Conservation (phyloP, 192 early-diverging fungal genomes). For the Haplosporangium gracile region DNA sequence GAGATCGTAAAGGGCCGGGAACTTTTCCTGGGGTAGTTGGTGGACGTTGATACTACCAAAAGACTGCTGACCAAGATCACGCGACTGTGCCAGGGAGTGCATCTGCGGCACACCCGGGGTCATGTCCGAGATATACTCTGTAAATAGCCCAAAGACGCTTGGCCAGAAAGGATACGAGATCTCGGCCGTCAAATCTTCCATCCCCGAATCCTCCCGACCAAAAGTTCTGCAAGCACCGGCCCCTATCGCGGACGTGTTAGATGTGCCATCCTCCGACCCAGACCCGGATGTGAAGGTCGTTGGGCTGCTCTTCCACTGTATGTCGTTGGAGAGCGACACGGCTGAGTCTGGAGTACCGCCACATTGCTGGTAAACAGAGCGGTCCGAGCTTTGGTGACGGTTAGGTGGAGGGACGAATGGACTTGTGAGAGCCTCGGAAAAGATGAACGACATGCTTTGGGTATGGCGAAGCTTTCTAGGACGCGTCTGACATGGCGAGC, state of each 20-base stretch:
- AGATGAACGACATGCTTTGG: conserved; percentile 45
- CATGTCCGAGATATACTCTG: conserved; percentile 44
- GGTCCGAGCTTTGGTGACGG: not conserved
- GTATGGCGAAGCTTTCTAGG: conserved; percentile 33
- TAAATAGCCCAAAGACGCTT: conserved; percentile 48
- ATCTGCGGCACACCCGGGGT: conserved; percentile 32
- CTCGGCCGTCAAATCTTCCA: conserved; percentile 22
- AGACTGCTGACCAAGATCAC: conserved; percentile 41
- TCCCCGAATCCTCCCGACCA: conserved; percentile 24
- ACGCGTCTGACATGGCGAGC: not conserved
- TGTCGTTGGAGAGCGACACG: conserved; percentile 34
- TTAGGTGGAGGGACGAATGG: not conserved
- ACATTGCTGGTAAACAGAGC: conserved; percentile 16
- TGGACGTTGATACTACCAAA: conserved; percentile 49
- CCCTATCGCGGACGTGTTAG: conserved; percentile 14
- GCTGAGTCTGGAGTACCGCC: conserved; percentile 24
- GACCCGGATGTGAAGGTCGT: conserved; percentile 5
- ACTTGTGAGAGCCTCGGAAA: conserved; percentile 23
- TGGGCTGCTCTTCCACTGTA: conserved; percentile 29
- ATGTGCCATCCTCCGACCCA: conserved; percentile 20
- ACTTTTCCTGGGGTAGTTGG: conserved; percentile 52
- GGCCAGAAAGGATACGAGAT: conserved; percentile 52
- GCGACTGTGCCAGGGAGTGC: conserved; percentile 36
- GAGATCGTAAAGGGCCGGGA: conserved; percentile 42
- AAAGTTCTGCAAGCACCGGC: not conserved